Conservation (phyloP, 768 basidiomycete species). For the Tephrocybe sp. region DNA sequence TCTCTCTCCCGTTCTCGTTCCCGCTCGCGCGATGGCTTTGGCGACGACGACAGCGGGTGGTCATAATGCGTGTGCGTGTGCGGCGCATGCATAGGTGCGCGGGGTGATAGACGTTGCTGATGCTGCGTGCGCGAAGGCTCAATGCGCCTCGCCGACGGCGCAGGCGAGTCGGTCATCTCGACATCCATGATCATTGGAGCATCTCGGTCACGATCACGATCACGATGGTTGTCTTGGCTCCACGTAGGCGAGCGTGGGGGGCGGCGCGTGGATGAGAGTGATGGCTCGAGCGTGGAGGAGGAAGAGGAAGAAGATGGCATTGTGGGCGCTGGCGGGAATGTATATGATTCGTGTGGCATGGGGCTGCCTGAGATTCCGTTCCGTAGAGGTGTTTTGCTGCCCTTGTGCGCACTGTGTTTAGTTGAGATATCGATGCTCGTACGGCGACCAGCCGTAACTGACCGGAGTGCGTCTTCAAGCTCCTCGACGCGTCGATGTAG, state of each 20-base stretch:
- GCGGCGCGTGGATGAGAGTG: conserved; percentile 24
- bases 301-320: conserved; percentile 6
- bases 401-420: conserved; percentile 24
- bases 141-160: conserved; percentile 39
- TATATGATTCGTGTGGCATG: conserved; percentile 37
- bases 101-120: conserved; percentile 9
- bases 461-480: conserved; percentile 51
- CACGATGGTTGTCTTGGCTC: conserved; percentile 22
- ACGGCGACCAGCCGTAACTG: conserved; percentile 23
- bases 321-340: conserved; percentile 46
- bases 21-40: conserved; percentile 19
- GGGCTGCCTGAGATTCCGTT: conserved; percentile 33
- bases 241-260: conserved; percentile 39
- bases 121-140: conserved; percentile 38
- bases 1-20: conserved; percentile 13
- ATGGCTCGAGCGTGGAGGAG: background rate
- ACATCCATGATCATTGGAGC: conserved; percentile 18
- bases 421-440: conserved; percentile 24
- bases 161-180: conserved; percentile 21
- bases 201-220: too few relatives aligned
- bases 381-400: conserved; percentile 29
- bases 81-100: too few relatives aligned
- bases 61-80: too few relatives aligned
- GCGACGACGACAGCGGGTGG: conserved; percentile 27
- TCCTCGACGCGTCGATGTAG: conserved; percentile 67